A percentile compares a stretch with the other conserved stretches of the same genome.
phyloP scores from a whole-genome alignment of 768 basidiomycete genomes.

The Auricularia sp. region DNA sequence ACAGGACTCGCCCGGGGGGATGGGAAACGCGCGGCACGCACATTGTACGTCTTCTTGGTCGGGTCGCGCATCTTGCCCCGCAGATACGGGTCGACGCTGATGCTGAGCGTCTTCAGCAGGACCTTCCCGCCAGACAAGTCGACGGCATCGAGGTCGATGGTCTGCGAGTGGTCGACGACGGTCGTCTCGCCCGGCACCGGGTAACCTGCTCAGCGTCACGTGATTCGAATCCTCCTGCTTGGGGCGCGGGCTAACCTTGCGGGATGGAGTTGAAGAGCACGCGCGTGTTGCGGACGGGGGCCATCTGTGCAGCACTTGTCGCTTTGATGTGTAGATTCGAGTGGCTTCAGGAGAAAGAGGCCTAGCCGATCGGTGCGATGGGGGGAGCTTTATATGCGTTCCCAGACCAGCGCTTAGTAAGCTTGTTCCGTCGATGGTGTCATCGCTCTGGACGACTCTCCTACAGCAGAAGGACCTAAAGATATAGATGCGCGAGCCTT shows the following conservation, averaged over 20 bases:
- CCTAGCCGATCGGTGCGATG: no score
- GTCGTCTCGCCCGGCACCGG: constrained; percentile 33
- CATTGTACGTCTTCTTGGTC: background rate
- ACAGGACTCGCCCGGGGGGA: no score
- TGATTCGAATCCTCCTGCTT: background rate
- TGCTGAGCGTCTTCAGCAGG: constrained; percentile 39
- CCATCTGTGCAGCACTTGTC: background rate
- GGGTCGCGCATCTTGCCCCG: constrained; percentile 26
- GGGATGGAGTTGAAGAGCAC: background rate
- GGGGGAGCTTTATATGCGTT: no score
- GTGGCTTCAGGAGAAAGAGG: no score
- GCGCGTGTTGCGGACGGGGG: background rate
- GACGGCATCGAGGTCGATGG: constrained; percentile 42
- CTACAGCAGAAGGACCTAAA: no score
- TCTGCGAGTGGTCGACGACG: constrained; percentile 32
- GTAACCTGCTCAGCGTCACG: constrained; percentile 1
- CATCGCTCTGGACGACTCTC: no score
- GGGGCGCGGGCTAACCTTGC: background rate
- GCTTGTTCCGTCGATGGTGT: no score
- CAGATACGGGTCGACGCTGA: constrained; percentile 40
- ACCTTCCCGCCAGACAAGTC: constrained; percentile 35
- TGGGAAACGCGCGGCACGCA: background rate
- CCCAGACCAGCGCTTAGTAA: no score
- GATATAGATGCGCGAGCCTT: no score
- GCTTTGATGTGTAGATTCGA: no score